A percentile compares a stretch with the other conserved stretches of the same genome.
phyloP scores from a whole-genome alignment of 2,329 filamentous ascomycete species.

The Hortaea sp. region DNA sequence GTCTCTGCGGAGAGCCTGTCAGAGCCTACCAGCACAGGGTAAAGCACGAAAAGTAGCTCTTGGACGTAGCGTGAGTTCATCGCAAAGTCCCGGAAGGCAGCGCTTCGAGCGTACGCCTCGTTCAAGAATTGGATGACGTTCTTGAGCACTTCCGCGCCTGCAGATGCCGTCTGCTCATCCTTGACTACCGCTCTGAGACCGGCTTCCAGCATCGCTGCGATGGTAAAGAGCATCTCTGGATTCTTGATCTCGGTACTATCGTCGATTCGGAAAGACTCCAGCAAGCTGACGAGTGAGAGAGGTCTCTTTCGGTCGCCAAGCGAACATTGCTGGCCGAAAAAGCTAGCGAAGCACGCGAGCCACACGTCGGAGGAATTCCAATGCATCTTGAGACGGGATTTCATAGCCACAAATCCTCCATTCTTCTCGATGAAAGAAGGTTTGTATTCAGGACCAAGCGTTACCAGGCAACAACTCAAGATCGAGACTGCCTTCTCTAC shows the following conservation, averaged over 20 bases:
- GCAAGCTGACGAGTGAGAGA: conserved; percentile 64
- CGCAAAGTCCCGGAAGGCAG: conserved; percentile 73
- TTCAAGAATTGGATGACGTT: conserved; percentile 70
- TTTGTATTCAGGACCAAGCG: conserved; percentile 71
- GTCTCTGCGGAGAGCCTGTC: conserved; percentile 74
- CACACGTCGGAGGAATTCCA: conserved; percentile 81
- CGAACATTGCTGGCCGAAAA: conserved; percentile 71
- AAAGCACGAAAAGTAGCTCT: conserved; percentile 67
- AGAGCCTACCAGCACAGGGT: conserved; percentile 77
- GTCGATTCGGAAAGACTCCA: conserved; percentile 56
- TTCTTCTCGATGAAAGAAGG: conserved; percentile 79
- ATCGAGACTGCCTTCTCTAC: conserved; percentile 75
- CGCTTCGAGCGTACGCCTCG: conserved; percentile 66
- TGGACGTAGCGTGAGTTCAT: conserved; percentile 71
- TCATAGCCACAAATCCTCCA: conserved; percentile 80
- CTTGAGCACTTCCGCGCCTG: conserved; percentile 57
- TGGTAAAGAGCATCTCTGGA: conserved; percentile 67
- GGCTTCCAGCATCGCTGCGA: conserved; percentile 78
- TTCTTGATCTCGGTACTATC: conserved; percentile 58
- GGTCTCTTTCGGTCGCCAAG: conserved; percentile 60
- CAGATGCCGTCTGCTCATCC: conserved; percentile 34
- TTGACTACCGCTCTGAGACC: conserved; percentile 63
- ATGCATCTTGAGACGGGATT: conserved; percentile 70
- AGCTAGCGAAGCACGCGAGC: conserved; percentile 76
- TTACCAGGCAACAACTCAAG: conserved; percentile 69